phyloP scores from a whole-genome alignment of 1,139 yeast species.

The Saccharomycopsis crataegensis region DNA sequence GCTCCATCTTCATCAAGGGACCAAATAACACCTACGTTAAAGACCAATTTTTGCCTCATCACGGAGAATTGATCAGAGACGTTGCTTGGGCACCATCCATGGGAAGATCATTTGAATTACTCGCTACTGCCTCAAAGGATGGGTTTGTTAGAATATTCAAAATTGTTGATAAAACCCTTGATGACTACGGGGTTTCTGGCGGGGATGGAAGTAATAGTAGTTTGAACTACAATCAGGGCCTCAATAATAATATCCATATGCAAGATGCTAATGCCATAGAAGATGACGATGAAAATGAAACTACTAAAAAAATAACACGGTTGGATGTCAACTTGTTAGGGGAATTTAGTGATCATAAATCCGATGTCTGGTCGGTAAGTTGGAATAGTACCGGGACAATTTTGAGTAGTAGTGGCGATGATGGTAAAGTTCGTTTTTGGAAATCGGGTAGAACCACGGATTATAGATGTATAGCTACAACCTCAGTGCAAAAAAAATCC shows the following conservation, averaged over 20 bases:
- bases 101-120: conserved; percentile 80
- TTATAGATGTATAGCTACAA: conserved; percentile 62
- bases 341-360: conserved; percentile 66
- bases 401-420: conserved; percentile 90
- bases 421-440: conserved; percentile 88
- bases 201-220: conserved; percentile 14
- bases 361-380: conserved; percentile 92
- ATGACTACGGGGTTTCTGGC: conserved; percentile 12
- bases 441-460: conserved; percentile 79
- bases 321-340: conserved; percentile 43
- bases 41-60: conserved; percentile 47
- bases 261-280: conserved; percentile 11
- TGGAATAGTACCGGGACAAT: conserved; percentile 96
- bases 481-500: conserved; percentile 12
- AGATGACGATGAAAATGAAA: conserved; percentile 9
- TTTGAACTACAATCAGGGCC: conserved; percentile 13
- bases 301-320: conserved; percentile 11
- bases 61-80: conserved; percentile 77
- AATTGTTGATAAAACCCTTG: conserved; percentile 36
- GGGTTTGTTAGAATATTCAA: conserved; percentile 85
- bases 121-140: conserved; percentile 95
- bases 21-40: conserved; percentile 7
- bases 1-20: conserved; percentile 46
- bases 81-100: conserved; percentile 97
- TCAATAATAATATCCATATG: conserved; percentile 17